Base-by-base conservation (phyloP, 257 asterid species). In the Mentha longifolia region DNA sequence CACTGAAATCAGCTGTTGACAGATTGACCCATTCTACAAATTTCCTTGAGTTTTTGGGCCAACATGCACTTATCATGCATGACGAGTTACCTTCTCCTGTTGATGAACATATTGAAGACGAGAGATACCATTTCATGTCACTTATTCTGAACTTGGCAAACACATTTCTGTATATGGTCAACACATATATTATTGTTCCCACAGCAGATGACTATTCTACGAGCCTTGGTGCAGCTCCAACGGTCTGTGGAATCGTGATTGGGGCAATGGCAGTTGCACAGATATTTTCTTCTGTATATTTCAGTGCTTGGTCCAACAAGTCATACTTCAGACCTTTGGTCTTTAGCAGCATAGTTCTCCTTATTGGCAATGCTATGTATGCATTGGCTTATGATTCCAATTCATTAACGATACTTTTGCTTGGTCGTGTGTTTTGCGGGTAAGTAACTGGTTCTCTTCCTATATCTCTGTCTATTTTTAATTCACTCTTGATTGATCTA, bases 191-290 rank as follows among this genome's bases (percentile, higher is more conserved):
- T 72, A 87, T 95, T 73, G 99, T 95, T 68, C 99, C 99, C 57
- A 91, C 99, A 61, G 99, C 99, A 22, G 98, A 95, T 88, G 96
- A 95, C 83, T 95, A 95, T 78, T 87, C 99, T 57, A 89, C 75
- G 84, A 92, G 98, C 83, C 99, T 95, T 74, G 97, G 98, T 52
- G 99, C 99, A 51, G 95, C 98, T 33, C 87, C 99, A 65, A 95
- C 99, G n/a, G 99, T 95, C 54, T 95, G 99, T 78, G 99, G 99
- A 55, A 75, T 95, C 42, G 96, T 95, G 39, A 95, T 95, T 67
- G 99, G 99, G 70, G 77, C 99, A 60, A 95, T 95, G 99, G 99
- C 99, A 51, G 92, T 95, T 20, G 99, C 99, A 49, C 99, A 95
- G 74, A 76, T 95, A 75, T 95, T 95, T 79, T 92, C 99, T 55